Evolutionary conservation across 495 filamentous ascomycete genomes (phyloP).

Genomic region (Aspergillus affinis): DNA sequence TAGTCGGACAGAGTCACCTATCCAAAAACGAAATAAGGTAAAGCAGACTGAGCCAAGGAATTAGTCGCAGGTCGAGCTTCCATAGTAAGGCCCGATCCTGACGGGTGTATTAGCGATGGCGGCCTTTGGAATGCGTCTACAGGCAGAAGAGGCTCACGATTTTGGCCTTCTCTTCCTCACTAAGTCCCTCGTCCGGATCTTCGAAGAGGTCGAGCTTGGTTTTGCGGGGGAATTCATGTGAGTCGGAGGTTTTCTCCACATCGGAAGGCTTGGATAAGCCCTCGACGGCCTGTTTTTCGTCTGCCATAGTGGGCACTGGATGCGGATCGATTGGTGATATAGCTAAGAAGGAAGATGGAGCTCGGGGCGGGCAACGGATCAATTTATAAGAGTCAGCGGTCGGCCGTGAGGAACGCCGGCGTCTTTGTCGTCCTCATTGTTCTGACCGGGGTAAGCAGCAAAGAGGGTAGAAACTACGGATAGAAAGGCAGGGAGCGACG

Average conservation of each 20-base stretch:
- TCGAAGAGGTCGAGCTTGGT: conserved; percentile 31
- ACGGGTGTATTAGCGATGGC: neutral
- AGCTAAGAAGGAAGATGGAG: neutral
- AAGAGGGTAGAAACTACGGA: too few relatives aligned
- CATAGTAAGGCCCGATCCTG: conserved; percentile 68
- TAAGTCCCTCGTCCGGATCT: conserved; percentile 70
- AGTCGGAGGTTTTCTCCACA: conserved; percentile 20
- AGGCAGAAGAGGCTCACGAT: conserved; percentile 51
- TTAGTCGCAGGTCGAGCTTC: conserved; percentile 68
- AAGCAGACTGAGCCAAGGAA: conserved; percentile 82
- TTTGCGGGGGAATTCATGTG: neutral
- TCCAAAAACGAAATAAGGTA: conserved; percentile 87
- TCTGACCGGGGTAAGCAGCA: neutral
- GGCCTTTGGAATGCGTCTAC: neutral
- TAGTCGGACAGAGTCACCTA: conserved; percentile 33
- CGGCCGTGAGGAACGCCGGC: neutral
- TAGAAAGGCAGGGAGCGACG: neutral
- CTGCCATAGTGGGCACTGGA: conserved; percentile 5
- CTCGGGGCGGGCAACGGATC: neutral
- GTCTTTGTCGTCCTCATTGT: neutral
- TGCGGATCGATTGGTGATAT: neutral
- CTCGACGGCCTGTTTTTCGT: conserved; percentile 19
- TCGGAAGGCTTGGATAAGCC: conserved; percentile 19
- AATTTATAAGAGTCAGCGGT: neutral
- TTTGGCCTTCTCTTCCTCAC: conserved; percentile 61